phyloP scores from a whole-genome alignment of 352 stramenopile genomes.

The Globisporangium cederbergense region DNA sequence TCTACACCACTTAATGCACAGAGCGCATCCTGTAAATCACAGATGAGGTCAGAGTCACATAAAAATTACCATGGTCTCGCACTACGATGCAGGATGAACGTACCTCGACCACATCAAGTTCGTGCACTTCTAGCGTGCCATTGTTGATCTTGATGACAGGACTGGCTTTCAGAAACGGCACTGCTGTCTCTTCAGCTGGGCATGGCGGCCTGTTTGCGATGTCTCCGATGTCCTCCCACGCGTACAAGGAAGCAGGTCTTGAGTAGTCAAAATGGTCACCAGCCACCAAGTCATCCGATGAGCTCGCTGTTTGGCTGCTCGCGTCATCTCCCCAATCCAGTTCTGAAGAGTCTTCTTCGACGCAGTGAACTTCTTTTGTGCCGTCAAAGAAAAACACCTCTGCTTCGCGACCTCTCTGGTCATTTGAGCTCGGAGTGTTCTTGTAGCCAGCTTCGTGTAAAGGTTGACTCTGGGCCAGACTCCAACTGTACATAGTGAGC shows the following conservation, averaged over 20 bases:
- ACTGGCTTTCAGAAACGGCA: slow-evolving; percentile 8
- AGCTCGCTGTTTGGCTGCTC: slow-evolving; percentile 20
- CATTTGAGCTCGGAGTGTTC: neutral
- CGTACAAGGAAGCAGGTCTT: slow-evolving; percentile 13
- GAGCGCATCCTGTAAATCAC: slow-evolving; percentile 44
- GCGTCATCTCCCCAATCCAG: slow-evolving; percentile 14
- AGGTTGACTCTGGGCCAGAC: neutral
- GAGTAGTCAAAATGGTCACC: neutral
- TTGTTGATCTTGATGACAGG: slow-evolving; percentile 14
- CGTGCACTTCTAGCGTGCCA: slow-evolving; percentile 38
- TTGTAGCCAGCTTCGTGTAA: slow-evolving; percentile 1
- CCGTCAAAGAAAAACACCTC: slow-evolving; percentile 46
- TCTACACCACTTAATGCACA: slow-evolving; percentile 61
- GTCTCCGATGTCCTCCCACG: slow-evolving; percentile 48
- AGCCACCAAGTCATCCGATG: slow-evolving; percentile 1
- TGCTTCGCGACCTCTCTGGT: slow-evolving; percentile 1
- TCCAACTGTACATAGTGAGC: neutral
- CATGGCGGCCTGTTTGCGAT: neutral
- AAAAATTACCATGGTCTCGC: neutral
- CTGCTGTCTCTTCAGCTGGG: slow-evolving; percentile 16
- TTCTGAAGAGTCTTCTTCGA: neutral
- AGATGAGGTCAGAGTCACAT: neutral
- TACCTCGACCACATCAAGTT: slow-evolving; percentile 61
- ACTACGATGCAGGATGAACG: neutral
- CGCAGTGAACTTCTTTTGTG: slow-evolving; percentile 24